Evolutionary conservation across 306 rosid species (phyloP).

Genomic region (Trifolium subterraneum): DNA sequence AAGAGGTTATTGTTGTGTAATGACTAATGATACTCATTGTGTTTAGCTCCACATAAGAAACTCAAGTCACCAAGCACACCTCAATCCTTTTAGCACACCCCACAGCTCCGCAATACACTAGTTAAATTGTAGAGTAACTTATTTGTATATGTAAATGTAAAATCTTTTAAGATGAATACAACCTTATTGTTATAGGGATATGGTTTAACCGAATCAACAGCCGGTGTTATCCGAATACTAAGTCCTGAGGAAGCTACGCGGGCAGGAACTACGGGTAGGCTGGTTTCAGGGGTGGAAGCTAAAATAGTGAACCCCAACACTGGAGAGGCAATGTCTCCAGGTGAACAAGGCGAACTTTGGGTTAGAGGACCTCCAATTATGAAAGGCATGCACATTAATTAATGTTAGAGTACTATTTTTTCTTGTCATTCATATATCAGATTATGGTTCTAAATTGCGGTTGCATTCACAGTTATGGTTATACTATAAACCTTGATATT

Average conservation of each 20-base stretch:
- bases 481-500: background rate
- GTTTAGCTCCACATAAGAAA: too few species aligned
- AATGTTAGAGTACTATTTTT: background rate
- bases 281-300: constrained; percentile 44
- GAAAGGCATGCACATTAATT: constrained; percentile 49
- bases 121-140: background rate
- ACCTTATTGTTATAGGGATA: constrained; percentile 49
- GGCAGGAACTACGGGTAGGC: constrained; percentile 54
- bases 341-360: constrained; percentile 64
- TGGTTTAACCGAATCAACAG: constrained; percentile 62
- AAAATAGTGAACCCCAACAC: constrained; percentile 56
- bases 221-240: constrained; percentile 25
- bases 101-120: too few species aligned
- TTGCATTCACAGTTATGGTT: background rate
- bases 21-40: too few species aligned
- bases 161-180: background rate
- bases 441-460: background rate
- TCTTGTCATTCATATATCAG: background rate
- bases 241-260: constrained; percentile 38
- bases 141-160: background rate
- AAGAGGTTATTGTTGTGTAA: too few species aligned
- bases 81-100: too few species aligned
- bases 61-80: too few species aligned
- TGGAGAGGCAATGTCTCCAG: constrained; percentile 51
- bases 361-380: constrained; percentile 57